A percentile compares a stretch with the other conserved stretches of the same genome.
Conservation (phyloP, 1,139 yeast genomes). For the Candida sojae region DNA sequence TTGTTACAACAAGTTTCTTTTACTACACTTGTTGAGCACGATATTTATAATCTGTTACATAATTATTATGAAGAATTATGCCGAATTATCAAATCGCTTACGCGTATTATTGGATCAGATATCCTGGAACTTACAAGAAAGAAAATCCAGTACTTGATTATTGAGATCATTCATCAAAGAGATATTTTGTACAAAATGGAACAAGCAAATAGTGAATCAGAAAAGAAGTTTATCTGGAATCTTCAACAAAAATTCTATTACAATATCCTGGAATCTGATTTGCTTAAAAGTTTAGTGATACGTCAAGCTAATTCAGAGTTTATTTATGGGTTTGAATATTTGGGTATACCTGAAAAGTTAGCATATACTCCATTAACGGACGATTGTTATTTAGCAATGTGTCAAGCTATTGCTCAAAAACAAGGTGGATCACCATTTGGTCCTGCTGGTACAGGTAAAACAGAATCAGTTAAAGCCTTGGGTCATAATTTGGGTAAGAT, state of each 20-base stretch:
- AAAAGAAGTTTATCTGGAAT: slow-evolving; percentile 41
- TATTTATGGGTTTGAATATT: slow-evolving; percentile 78
- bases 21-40: slow-evolving; percentile 45
- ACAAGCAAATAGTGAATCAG: slow-evolving; percentile 13
- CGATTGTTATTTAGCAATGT: slow-evolving; percentile 65
- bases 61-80: slow-evolving; percentile 8
- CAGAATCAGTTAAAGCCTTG: slow-evolving; percentile 85
- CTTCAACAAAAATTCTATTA: slow-evolving; percentile 56
- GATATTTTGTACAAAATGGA: slow-evolving; percentile 37
- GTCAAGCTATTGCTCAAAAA: slow-evolving; percentile 71
- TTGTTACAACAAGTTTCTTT: slow-evolving; percentile 62
- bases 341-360: slow-evolving; percentile 73
- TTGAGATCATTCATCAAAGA: slow-evolving; percentile 67
- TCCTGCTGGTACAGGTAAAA: slow-evolving; percentile 98
- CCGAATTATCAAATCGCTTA: slow-evolving; percentile 16
- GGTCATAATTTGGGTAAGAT: slow-evolving; percentile 79
- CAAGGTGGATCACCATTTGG: slow-evolving; percentile 95
- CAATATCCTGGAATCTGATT: slow-evolving; percentile 23
- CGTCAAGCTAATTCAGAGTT: slow-evolving; percentile 55
- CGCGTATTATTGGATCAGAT: slow-evolving; percentile 20
- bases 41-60: slow-evolving; percentile 1
- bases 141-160: slow-evolving; percentile 59
- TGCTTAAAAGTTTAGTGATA: slow-evolving; percentile 41
- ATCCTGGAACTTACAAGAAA: slow-evolving; percentile 36
- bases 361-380: slow-evolving; percentile 78